A percentile compares a stretch with the other conserved stretches of the same genome.
Evolutionary conservation across 805 yeast genomes (phyloP).

Genomic region (Wickerhamomyces ciferrii): DNA sequence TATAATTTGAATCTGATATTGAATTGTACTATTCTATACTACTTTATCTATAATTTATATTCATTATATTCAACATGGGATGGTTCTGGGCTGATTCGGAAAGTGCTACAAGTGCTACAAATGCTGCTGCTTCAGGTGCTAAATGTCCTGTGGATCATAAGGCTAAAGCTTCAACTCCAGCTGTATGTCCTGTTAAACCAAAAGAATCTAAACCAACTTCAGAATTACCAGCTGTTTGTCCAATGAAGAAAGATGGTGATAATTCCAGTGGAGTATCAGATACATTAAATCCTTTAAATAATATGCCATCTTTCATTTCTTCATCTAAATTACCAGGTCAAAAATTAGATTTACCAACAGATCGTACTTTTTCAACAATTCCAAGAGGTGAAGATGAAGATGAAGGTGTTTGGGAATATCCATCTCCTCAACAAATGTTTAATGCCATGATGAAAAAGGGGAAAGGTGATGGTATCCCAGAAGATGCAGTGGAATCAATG

Average conservation of each 20-base stretch:
- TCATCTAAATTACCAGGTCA: conserved; percentile 76
- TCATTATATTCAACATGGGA: conserved; percentile 49
- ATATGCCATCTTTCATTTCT: conserved; percentile 77
- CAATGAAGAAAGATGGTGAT: conserved; percentile 27
- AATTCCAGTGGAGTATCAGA: conserved; percentile 1
- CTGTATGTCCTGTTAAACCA: conserved; percentile 37
- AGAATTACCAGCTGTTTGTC: conserved; percentile 32
- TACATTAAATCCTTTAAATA: conserved; percentile 71
- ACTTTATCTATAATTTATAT: not conserved
- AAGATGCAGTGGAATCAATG: conserved; percentile 95
- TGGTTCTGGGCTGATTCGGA: conserved; percentile 85
- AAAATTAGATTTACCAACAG: conserved; percentile 69
- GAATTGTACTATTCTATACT: too few species aligned
- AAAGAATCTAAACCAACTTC: conserved; percentile 9
- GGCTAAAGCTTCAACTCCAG: conserved; percentile 9
- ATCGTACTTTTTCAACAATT: conserved; percentile 76
- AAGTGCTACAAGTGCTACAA: conserved; percentile 3
- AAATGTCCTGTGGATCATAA: conserved; percentile 10
- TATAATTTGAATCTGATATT: not conserved
- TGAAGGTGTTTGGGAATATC: conserved; percentile 94
- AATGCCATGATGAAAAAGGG: conserved; percentile 97
- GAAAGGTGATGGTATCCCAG: conserved; percentile 81
- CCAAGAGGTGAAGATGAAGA: conserved; percentile 69
- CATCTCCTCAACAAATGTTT: conserved; percentile 98
- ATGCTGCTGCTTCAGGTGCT: not conserved